Conservation (phyloP, 163 green algal species). For the Scenedesmus sp. region DNA sequence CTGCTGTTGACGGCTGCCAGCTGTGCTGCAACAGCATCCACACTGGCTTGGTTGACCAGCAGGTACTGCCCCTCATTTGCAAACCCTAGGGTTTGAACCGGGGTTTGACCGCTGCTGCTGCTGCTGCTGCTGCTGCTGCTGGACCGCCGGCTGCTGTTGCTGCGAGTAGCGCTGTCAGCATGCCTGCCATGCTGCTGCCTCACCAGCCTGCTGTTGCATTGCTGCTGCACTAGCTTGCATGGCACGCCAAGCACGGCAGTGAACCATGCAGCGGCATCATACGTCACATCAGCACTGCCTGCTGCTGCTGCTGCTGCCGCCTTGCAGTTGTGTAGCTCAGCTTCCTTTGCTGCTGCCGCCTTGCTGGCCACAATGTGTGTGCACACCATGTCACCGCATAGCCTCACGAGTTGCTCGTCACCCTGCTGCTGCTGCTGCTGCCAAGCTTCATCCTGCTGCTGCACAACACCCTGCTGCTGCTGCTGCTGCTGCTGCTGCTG, state of each 20-base stretch:
- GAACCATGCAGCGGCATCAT: constrained; percentile 73
- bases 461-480: not conserved
- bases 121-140: constrained; percentile 23
- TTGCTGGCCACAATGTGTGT: constrained; percentile 43
- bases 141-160: not conserved
- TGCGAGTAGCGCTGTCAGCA: not conserved
- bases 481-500: constrained; percentile 30
- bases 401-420: not conserved
- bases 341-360: not conserved
- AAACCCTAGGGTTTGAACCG: constrained; percentile 70
- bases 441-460: too few relatives aligned
- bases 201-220: not conserved
- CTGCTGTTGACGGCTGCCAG: not conserved
- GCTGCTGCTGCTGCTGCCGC: constrained; percentile 28
- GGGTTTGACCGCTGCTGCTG: not conserved
- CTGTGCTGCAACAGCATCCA: constrained; percentile 66
- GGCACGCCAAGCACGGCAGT: constrained; percentile 68
- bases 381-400: constrained; percentile 67
- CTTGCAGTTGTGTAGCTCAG: not conserved
- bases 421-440: constrained; percentile 12
- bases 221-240: constrained; percentile 81
- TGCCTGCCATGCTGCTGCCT: not conserved
- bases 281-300: constrained; percentile 18
- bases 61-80: constrained; percentile 91
- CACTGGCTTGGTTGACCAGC: constrained; percentile 76